Conservation (phyloP, 805 yeast species). For the Yamadazyma nakazawae region DNA sequence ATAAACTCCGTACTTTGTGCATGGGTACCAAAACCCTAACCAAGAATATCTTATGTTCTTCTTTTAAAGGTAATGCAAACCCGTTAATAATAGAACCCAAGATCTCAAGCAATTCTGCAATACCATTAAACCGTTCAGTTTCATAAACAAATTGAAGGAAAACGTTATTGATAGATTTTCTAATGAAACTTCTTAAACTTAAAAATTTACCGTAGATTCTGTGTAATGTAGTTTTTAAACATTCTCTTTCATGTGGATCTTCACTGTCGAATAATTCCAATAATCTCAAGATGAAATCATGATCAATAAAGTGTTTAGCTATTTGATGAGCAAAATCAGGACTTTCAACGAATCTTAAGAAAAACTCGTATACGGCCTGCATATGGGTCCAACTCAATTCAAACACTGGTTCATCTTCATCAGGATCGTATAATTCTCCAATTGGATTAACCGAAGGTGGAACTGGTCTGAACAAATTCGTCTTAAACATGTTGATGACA, state of each 20-base stretch:
- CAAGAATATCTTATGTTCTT: conserved; percentile 90
- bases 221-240: conserved; percentile 90
- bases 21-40: conserved; percentile 84
- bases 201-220: conserved; percentile 94
- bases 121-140: conserved; percentile 93
- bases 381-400: conserved; percentile 99
- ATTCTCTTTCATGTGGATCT: conserved; percentile 95
- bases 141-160: conserved; percentile 92
- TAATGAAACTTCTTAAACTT: conserved; percentile 82
- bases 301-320: conserved; percentile 93
- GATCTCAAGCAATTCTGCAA: conserved; percentile 91
- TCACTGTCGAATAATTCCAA: conserved; percentile 93
- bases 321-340: conserved; percentile 91
- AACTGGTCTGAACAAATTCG: conserved; percentile 88
- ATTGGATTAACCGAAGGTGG: conserved; percentile 98
- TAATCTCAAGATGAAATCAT: conserved; percentile 73
- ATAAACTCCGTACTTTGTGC: conserved; percentile 85
- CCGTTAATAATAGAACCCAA: conserved; percentile 96
- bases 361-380: conserved; percentile 94
- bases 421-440: conserved; percentile 96
- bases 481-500: conserved; percentile 85
- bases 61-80: conserved; percentile 94
- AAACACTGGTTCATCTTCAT: conserved; percentile 96
- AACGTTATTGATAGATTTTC: conserved; percentile 88
- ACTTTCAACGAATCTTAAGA: conserved; percentile 86